These are phyloP conservation scores for Aspergillus floridensis DNA, from an alignment of 2,329 filamentous ascomycete species.

Conservation along the genomic window DNA sequence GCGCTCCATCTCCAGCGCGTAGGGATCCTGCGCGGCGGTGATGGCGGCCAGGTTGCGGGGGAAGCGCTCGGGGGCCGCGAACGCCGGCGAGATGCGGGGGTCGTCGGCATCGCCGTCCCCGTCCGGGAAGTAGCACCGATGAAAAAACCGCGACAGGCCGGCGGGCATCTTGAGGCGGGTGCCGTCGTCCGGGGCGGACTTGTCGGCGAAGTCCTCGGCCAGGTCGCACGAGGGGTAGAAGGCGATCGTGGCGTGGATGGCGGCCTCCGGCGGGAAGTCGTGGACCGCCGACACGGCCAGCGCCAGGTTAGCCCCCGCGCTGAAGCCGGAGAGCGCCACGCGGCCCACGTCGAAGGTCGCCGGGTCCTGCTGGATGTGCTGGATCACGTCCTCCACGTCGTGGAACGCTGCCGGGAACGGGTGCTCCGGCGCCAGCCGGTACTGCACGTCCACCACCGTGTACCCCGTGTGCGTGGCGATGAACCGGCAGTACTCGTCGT, in stretches of 20 bases:
- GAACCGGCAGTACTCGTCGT: slow-evolving; percentile 27
- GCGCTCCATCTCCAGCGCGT: not conserved
- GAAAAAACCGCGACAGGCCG: not conserved
- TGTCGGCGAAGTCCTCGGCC: not conserved
- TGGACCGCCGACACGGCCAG: slow-evolving; percentile 9
- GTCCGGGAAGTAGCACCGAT: not conserved
- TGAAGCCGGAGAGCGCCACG: slow-evolving; percentile 41
- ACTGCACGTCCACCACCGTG: slow-evolving; percentile 37
- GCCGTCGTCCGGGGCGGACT: not conserved
- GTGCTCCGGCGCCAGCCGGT: slow-evolving; percentile 40
- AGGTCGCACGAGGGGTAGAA: not conserved
- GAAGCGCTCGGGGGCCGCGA: not conserved
- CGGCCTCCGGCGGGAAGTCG: not conserved
- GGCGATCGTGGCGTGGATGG: not conserved
- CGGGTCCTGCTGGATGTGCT: slow-evolving; percentile 31
- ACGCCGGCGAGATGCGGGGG: slow-evolving; percentile 3
- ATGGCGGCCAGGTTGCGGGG: not conserved
- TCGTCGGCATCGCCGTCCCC: not conserved
- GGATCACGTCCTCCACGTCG: slow-evolving; percentile 36
- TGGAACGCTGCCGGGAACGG: slow-evolving; percentile 39
- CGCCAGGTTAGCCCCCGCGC: slow-evolving; percentile 39
- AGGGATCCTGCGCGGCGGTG: slow-evolving; percentile 1
- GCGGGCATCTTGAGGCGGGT: not conserved
- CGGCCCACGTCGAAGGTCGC: slow-evolving; percentile 28
- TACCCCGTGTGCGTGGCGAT: slow-evolving; percentile 22